phyloP scores from a whole-genome alignment of 352 stramenopile genomes.

The Phytophthora litchii region DNA sequence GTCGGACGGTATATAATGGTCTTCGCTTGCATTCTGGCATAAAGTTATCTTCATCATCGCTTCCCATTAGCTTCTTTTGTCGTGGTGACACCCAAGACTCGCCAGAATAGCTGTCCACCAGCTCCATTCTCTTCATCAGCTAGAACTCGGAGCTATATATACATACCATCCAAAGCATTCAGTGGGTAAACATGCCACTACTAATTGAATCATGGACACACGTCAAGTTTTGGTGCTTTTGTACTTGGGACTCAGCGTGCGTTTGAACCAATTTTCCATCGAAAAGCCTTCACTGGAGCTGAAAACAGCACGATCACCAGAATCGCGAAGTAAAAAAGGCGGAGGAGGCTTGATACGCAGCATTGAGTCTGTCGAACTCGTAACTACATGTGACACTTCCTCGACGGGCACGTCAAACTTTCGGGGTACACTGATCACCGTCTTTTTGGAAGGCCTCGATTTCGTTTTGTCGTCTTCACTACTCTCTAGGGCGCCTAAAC shows the following conservation, averaged over 20 bases:
- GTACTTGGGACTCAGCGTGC: slow-evolving; percentile 15
- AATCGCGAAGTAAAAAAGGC: not conserved
- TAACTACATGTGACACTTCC: not conserved
- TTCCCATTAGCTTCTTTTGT: slow-evolving; percentile 12
- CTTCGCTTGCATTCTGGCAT: slow-evolving; percentile 2
- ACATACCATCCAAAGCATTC: not conserved
- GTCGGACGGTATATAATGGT: slow-evolving; percentile 53
- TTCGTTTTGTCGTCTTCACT: slow-evolving; percentile 1
- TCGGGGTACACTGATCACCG: slow-evolving; percentile 18
- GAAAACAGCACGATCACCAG: slow-evolving; percentile 21
- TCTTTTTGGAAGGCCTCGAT: slow-evolving; percentile 2
- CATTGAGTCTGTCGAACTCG: slow-evolving; percentile 5
- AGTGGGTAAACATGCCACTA: not conserved
- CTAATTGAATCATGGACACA: not conserved
- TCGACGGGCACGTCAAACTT: slow-evolving; percentile 15
- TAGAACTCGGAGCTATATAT: not conserved
- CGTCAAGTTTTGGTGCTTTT: slow-evolving; percentile 7
- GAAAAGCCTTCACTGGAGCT: slow-evolving; percentile 41
- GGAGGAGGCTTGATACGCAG: slow-evolving; percentile 5
- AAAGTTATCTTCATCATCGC: slow-evolving; percentile 3
- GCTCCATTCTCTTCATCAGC: too few species aligned
- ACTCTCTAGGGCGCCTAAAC: slow-evolving; percentile 6
- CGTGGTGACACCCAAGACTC: not conserved
- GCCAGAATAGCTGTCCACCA: slow-evolving; percentile 21
- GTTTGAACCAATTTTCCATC: slow-evolving; percentile 50